Conservation (phyloP, 805 yeast genomes). For the Teunomyces panamensis region DNA sequence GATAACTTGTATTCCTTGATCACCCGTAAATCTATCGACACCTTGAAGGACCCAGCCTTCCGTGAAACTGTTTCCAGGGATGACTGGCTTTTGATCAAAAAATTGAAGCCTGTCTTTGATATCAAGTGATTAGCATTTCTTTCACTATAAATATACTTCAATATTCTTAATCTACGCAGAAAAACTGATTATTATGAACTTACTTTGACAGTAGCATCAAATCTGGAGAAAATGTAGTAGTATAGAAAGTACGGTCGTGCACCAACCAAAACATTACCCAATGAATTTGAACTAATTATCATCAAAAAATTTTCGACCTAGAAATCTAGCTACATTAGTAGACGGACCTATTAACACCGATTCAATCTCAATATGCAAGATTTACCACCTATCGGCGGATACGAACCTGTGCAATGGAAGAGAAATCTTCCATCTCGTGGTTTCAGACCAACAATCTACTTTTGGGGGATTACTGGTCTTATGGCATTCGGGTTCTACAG, state of each 20-base stretch:
- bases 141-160: background rate
- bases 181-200: background rate
- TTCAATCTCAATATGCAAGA: constrained; percentile 57
- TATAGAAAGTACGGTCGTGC: constrained; percentile 4
- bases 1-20: constrained; percentile 90
- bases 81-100: constrained; percentile 91
- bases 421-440: constrained; percentile 84
- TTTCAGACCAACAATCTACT: constrained; percentile 71
- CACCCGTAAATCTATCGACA: constrained; percentile 86
- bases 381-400: constrained; percentile 83
- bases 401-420: constrained; percentile 85
- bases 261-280: constrained; percentile 3
- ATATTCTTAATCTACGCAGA: background rate
- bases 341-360: background rate
- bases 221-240: background rate
- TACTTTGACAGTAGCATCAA: background rate
- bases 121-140: constrained; percentile 47
- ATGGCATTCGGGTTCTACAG: constrained; percentile 72
- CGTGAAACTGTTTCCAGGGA: constrained; percentile 91
- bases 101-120: constrained; percentile 83
- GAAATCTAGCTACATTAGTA: background rate
- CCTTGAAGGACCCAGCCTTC: constrained; percentile 98
- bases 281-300: constrained; percentile 6
- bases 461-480: constrained; percentile 60
- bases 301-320: constrained; percentile 4